phyloP scores from a whole-genome alignment of 345 rosid genomes.

The Lagerstroemia speciosa region DNA sequence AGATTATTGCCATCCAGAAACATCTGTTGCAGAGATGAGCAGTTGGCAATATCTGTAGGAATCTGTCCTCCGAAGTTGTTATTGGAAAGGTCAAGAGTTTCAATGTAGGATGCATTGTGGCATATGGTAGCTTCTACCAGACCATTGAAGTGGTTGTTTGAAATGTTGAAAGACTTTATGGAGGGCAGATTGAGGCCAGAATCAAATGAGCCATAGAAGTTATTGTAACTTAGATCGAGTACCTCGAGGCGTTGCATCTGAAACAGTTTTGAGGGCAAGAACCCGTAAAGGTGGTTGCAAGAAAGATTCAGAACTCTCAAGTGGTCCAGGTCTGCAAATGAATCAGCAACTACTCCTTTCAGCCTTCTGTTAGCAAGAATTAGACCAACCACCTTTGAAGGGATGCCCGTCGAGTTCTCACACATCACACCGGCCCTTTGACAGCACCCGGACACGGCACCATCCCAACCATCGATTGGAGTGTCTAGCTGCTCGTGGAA shows the following conservation, averaged over 20 bases:
- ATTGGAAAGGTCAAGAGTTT: constrained; percentile 26
- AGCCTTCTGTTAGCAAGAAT: constrained; percentile 33
- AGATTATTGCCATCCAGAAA: constrained; percentile 57
- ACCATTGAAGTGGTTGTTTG: constrained; percentile 34
- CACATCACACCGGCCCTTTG: constrained; percentile 12
- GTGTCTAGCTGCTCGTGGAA: constrained; percentile 3
- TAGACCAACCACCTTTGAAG: constrained; percentile 35
- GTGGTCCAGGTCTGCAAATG: constrained; percentile 35
- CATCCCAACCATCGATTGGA: constrained; percentile 8
- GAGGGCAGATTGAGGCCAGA: constrained; percentile 33
- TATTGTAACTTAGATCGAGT: constrained; percentile 55
- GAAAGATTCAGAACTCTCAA: constrained; percentile 54
- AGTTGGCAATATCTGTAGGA: constrained; percentile 33
- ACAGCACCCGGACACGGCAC: background rate
- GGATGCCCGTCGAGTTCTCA: background rate
- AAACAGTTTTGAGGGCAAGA: constrained; percentile 48
- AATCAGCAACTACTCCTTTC: constrained; percentile 37
- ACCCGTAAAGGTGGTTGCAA: constrained; percentile 31
- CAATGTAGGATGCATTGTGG: constrained; percentile 23
- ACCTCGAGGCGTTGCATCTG: constrained; percentile 26
- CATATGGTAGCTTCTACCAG: constrained; percentile 48
- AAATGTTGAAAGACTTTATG: constrained; percentile 32
- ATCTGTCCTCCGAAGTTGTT: constrained; percentile 52
- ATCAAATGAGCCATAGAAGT: constrained; percentile 39
- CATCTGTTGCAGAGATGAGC: constrained; percentile 36